Evolutionary conservation across 2,329 filamentous ascomycete genomes (phyloP), one percentile per base, ranked within the genome.

Genomic region (Pseudomassariella vexata): DNA sequence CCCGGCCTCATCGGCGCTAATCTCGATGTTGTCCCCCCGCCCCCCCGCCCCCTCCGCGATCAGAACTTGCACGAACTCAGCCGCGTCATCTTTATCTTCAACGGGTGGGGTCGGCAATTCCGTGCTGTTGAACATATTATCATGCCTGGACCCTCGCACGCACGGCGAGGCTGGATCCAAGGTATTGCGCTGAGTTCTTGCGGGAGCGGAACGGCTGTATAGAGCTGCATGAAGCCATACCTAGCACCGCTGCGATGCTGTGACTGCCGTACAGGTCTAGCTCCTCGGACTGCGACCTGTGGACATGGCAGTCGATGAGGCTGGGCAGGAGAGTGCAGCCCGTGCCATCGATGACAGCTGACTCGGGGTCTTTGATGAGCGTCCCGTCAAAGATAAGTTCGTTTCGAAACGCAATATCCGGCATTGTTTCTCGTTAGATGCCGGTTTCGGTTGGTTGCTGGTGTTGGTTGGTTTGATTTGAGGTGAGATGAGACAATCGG

Each of bases 21-120:
- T 40, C 37, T 51, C 56, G 40, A 55, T 38, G 33, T 49, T 54
- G 30, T 56, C 48, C 9, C 43, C 40, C n/a, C 34, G 29, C 23
- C 48, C 43, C 7, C 22, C 22, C n/a, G 42, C 35, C 25, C 42
- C 30, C 14, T 41, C 35, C 19, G 34, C 28, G n/a, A n/a, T n/a
- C n/a, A n/a, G n/a, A n/a, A n/a, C n/a, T n/a, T n/a, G n/a, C n/a
- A 48, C 40, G 19, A 46, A 48, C 11, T 34, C 26, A 7, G 29
- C 35, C 2, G 34, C 43, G 20, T 41, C 40, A n/a, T 42, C 40
- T 5, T 22, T 34, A 17, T 40, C 20, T 14, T 42, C n/a, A n/a
- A n/a, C n/a, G n/a, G n/a, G n/a, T n/a, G n/a, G n/a, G n/a, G n/a
- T n/a, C n/a, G n/a, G n/a, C n/a, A n/a, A n/a, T n/a, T n/a, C n/a